phyloP scores from a whole-genome alignment of 1,139 yeast species.

The Taphrina confusa region DNA sequence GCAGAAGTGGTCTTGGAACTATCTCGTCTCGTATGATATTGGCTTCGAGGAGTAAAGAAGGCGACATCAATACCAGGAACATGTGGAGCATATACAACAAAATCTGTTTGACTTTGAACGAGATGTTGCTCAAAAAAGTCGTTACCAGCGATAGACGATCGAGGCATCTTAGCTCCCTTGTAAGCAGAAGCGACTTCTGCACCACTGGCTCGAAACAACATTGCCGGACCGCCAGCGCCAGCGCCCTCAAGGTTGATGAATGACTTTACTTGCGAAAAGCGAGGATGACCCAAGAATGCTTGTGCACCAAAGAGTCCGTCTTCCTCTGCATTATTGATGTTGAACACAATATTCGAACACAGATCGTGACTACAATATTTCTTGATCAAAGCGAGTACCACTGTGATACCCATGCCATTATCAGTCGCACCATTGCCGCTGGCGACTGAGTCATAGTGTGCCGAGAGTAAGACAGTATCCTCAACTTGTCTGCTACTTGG shows the following conservation, averaged over 20 bases:
- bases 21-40: slow-evolving; percentile 79
- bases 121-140: slow-evolving; percentile 50
- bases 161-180: slow-evolving; percentile 40
- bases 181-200: slow-evolving; percentile 45
- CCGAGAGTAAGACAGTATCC: slow-evolving; percentile 72
- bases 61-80: slow-evolving; percentile 81
- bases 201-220: slow-evolving; percentile 81
- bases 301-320: slow-evolving; percentile 84
- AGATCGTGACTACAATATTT: slow-evolving; percentile 59
- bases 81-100: slow-evolving; percentile 58
- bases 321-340: slow-evolving; percentile 88
- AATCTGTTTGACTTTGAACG: slow-evolving; percentile 82
- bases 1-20: slow-evolving; percentile 61
- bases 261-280: slow-evolving; percentile 64
- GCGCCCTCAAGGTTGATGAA: slow-evolving; percentile 92
- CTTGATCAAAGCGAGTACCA: slow-evolving; percentile 69
- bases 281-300: slow-evolving; percentile 71
- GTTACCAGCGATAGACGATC: slow-evolving; percentile 41
- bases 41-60: slow-evolving; percentile 71
- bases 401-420: slow-evolving; percentile 89
- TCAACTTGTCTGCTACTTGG: slow-evolving; percentile 46
- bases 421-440: slow-evolving; percentile 87
- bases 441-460: slow-evolving; percentile 90
- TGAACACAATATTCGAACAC: slow-evolving; percentile 69
- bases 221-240: slow-evolving; percentile 88